These are phyloP conservation scores for Rosa persica DNA, from an alignment of 306 rosid genomes.

Conservation along the genomic window DNA sequence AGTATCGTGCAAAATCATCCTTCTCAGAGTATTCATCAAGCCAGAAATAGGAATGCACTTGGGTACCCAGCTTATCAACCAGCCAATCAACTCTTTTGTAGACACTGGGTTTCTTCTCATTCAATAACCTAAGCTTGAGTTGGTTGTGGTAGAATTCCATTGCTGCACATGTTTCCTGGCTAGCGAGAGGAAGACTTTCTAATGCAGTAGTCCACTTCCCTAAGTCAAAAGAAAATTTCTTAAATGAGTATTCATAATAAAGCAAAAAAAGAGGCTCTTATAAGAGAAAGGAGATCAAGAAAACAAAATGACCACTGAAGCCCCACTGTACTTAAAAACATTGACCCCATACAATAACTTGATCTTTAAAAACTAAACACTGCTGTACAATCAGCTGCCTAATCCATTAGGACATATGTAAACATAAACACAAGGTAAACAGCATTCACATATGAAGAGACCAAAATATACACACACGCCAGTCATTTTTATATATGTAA, in stretches of 20 bases:
- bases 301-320: not conserved
- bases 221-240: conserved; percentile 35
- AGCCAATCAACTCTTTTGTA: conserved; percentile 80
- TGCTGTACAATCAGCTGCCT: not conserved
- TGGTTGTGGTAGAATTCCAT: conserved; percentile 85
- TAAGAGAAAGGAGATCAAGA: not conserved
- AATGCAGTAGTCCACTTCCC: conserved; percentile 69
- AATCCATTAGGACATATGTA: not conserved
- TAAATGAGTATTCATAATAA: conserved; percentile 1
- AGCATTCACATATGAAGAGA: not conserved
- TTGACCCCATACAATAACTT: not conserved
- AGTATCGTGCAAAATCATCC: conserved; percentile 77
- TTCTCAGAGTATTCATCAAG: conserved; percentile 86
- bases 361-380: not conserved
- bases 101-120: conserved; percentile 56
- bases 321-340: not conserved
- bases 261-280: not conserved
- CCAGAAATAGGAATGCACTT: conserved; percentile 89
- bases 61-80: conserved; percentile 81
- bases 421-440: not conserved
- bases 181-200: conserved; percentile 73
- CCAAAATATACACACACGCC: not conserved
- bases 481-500: not conserved
- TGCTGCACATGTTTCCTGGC: conserved; percentile 81
- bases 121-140: conserved; percentile 68